Conservation (phyloP, 73 alveolate genomes). For the Tetrahymena malaccensis region DNA sequence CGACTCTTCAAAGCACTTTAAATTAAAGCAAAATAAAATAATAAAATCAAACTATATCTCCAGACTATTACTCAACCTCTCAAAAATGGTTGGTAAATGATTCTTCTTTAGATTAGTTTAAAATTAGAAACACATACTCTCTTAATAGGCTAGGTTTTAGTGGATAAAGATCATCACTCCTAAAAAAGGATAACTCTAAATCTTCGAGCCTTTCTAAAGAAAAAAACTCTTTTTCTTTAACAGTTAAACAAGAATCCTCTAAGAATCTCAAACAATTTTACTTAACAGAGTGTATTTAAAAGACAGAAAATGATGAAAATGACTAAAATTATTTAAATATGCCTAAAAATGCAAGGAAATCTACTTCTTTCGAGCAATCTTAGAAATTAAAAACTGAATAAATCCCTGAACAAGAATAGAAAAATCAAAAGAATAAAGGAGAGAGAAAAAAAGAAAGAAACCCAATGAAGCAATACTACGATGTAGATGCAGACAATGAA, state of each 20-base stretch:
- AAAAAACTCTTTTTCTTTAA: not conserved
- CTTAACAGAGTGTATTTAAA: not conserved
- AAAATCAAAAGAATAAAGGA: not conserved
- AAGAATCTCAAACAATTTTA: not conserved
- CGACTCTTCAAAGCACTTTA: not conserved
- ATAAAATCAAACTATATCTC: not conserved
- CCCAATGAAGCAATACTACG: not conserved
- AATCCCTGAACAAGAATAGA: not conserved
- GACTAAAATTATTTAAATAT: not conserved
- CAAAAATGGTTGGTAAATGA: not conserved
- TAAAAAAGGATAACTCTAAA: not conserved
- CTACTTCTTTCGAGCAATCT: not conserved
- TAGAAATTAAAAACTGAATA: not conserved
- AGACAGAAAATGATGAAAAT: not conserved
- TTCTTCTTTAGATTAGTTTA: not conserved
- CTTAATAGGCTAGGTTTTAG: not conserved
- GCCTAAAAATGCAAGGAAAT: not conserved
- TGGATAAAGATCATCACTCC: not conserved
- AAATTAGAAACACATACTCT: not conserved
- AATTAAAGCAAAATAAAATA: not conserved
- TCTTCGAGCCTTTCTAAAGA: not conserved
- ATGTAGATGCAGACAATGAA: not conserved
- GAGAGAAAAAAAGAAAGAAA: not conserved
- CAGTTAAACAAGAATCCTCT: not conserved
- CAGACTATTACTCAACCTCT: not conserved